These are phyloP conservation scores for Phytophthora fragariae DNA, from an alignment of 352 stramenopile species.

Conservation along the genomic window DNA sequence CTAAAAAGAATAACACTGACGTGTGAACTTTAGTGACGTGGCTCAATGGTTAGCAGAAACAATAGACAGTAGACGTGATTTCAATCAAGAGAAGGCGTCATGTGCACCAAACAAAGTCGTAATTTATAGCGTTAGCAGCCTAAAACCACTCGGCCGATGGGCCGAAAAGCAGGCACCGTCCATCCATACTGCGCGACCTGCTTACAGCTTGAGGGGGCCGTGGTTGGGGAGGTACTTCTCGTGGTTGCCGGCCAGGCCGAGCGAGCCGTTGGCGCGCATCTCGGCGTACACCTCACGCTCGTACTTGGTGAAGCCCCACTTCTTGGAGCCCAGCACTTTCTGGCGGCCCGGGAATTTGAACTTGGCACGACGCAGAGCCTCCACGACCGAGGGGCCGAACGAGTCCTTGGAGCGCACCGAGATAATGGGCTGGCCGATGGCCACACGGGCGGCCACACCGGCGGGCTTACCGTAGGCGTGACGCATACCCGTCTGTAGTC, in stretches of 20 bases:
- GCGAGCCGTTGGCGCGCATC: conserved; percentile 94
- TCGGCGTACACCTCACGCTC: conserved; percentile 97
- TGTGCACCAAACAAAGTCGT: conserved; percentile 50
- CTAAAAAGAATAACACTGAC: too few relatives aligned
- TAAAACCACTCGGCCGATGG: conserved; percentile 24
- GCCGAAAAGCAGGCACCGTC: conserved; percentile 26
- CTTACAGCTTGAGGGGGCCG: conserved; percentile 77
- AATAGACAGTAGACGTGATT: not conserved
- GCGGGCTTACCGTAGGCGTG: conserved; percentile 99
- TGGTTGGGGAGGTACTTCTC: conserved; percentile 97
- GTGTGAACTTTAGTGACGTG: too few relatives aligned
- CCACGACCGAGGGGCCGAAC: conserved; percentile 93
- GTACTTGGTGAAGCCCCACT: conserved; percentile 99
- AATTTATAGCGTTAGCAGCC: conserved; percentile 51
- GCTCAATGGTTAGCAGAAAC: not conserved
- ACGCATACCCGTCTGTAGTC: conserved; percentile 98
- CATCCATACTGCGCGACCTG: conserved; percentile 25
- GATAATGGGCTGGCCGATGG: conserved; percentile 99
- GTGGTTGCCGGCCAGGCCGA: conserved; percentile 97
- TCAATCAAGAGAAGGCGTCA: conserved; percentile 17
- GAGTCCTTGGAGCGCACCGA: conserved; percentile 97
- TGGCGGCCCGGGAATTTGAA: conserved; percentile 99
- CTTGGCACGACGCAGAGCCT: conserved; percentile 99
- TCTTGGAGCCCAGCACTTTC: conserved; percentile 99
- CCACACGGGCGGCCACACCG: conserved; percentile 97